Evolutionary conservation across 2,329 filamentous ascomycete genomes (phyloP).

Genomic region (Penicillium janthinellum): DNA sequence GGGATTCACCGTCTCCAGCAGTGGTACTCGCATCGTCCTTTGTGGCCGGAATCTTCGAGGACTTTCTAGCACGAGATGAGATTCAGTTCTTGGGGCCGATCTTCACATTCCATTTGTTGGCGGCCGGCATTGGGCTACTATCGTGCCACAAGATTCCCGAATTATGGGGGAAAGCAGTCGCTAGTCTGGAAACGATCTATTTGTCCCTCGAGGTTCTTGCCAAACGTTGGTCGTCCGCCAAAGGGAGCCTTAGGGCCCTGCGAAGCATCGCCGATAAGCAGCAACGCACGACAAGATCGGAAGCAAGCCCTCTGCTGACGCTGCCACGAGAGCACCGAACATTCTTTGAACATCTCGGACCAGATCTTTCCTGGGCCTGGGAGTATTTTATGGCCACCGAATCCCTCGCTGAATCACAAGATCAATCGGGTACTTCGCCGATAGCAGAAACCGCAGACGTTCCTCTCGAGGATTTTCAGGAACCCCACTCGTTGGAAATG

Average conservation of each 20-base stretch:
- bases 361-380: slow-evolving; percentile 31
- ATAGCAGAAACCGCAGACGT: slow-evolving; percentile 1
- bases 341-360: slow-evolving; percentile 29
- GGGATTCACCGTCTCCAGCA: slow-evolving; percentile 37
- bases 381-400: slow-evolving; percentile 18
- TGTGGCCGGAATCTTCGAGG: slow-evolving; percentile 48
- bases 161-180: slow-evolving; percentile 24
- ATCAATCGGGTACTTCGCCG: background rate
- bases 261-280: slow-evolving; percentile 29
- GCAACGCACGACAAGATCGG: background rate
- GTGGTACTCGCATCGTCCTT: slow-evolving; percentile 47
- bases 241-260: slow-evolving; percentile 28
- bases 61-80: slow-evolving; percentile 48
- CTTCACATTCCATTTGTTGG: slow-evolving; percentile 48
- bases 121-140: slow-evolving; percentile 42
- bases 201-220: slow-evolving; percentile 30
- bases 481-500: slow-evolving; percentile 21
- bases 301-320: background rate
- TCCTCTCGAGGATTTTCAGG: slow-evolving; percentile 3
- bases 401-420: background rate
- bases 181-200: slow-evolving; percentile 28
- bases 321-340: slow-evolving; percentile 26
- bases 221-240: slow-evolving; percentile 34
- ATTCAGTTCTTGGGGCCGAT: slow-evolving; percentile 47
- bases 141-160: slow-evolving; percentile 36